These are phyloP conservation scores for Talaromyces funiculosus DNA, from an alignment of 2,329 filamentous ascomycete species.

Conservation along the genomic window DNA sequence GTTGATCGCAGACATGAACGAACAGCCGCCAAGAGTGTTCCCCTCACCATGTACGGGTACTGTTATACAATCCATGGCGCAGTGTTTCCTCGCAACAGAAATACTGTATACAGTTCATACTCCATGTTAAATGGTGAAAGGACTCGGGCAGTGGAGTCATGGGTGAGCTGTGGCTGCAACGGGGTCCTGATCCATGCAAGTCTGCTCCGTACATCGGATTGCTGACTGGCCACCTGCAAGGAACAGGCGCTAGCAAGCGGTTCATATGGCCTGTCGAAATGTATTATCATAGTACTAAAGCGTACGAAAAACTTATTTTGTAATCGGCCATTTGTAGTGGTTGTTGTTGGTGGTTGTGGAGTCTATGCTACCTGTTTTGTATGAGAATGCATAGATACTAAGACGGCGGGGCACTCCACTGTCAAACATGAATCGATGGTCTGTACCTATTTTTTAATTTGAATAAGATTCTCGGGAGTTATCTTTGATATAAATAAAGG, in stretches of 20 bases:
- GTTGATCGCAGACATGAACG: neutral
- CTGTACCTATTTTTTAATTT: neutral
- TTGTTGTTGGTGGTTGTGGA: neutral
- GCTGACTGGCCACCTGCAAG: conserved; percentile 9
- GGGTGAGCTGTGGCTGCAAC: neutral
- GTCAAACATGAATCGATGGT: neutral
- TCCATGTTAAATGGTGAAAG: neutral
- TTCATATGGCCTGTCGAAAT: too few species aligned
- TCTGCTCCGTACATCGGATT: neutral
- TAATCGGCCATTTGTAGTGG: neutral
- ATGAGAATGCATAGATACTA: neutral
- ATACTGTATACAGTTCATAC: neutral
- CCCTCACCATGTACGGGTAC: neutral
- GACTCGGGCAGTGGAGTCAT: neutral
- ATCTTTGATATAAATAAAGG: neutral
- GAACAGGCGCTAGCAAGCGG: conserved; percentile 1
- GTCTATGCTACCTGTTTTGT: neutral
- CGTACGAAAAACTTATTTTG: neutral
- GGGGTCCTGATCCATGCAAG: neutral
- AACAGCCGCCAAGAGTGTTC: neutral
- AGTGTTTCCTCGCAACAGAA: neutral
- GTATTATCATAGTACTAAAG: too few species aligned
- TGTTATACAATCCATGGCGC: neutral
- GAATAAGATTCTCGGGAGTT: neutral
- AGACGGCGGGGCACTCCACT: neutral